Conservation (phyloP, 176 grass and related monocot genomes). For the Carex pumila region DNA sequence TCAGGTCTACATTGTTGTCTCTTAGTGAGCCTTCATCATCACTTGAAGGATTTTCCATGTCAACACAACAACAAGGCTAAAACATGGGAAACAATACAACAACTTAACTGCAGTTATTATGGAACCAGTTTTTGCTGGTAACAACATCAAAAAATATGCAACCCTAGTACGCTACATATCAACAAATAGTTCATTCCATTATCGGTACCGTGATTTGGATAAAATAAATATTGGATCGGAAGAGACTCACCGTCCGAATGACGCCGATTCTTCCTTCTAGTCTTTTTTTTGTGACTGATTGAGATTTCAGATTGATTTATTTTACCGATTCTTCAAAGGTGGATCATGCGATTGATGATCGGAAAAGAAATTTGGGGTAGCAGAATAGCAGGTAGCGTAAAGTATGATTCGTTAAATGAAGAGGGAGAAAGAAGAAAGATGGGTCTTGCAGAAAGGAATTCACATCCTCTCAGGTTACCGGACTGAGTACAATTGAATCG, state of each 20-base stretch:
- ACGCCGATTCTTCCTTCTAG: not conserved
- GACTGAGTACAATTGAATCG: too few species aligned
- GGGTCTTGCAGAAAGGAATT: too few species aligned
- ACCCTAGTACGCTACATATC: not conserved
- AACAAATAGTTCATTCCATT: not conserved
- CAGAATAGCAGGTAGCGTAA: too few species aligned
- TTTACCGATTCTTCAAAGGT: not conserved
- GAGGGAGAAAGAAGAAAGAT: too few species aligned
- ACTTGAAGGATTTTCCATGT: constrained; percentile 46
- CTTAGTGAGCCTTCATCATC: constrained; percentile 40
- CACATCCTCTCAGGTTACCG: too few species aligned
- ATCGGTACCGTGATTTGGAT: not conserved
- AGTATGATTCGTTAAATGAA: too few species aligned
- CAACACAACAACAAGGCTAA: constrained; percentile 8
- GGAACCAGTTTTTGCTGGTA: too few species aligned
- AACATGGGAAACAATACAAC: not conserved
- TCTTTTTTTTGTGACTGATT: too few species aligned
- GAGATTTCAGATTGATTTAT: too few species aligned
- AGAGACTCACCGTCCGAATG: not conserved
- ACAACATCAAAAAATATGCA: too few species aligned
- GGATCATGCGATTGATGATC: not conserved
- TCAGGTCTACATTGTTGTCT: constrained; percentile 50
- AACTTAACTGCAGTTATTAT: not conserved
- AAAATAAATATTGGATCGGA: not conserved
- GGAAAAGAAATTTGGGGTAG: not conserved